These are phyloP conservation scores for Plasmodium gaboni DNA, from an alignment of 169 alveolate genomes.

Conservation along the genomic window DNA sequence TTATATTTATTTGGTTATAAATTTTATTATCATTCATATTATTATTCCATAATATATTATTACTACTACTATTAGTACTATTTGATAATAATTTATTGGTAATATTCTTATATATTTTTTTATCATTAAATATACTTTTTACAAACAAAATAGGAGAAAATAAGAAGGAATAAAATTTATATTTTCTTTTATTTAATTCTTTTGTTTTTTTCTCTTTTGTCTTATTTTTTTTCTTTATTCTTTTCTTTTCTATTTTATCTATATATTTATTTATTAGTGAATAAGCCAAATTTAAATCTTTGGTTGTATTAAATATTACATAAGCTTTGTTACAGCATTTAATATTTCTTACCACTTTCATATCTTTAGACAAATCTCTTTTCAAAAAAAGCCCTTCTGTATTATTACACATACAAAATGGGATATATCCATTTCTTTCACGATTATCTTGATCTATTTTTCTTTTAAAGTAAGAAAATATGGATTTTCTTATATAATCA, in stretches of 20 bases:
- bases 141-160: background rate
- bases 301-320: conserved; percentile 15
- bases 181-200: too few species aligned
- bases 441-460: background rate
- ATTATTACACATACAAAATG: background rate
- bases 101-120: background rate
- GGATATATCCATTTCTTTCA: conserved; percentile 2
- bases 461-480: background rate
- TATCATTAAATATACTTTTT: background rate
- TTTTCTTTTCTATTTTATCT: background rate
- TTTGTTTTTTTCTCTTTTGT: background rate
- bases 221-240: background rate
- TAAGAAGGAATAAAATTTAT: background rate
- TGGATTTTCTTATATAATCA: background rate
- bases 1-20: background rate
- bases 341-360: background rate
- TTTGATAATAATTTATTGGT: conserved; percentile 1
- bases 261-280: conserved; percentile 21
- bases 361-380: conserved; percentile 7
- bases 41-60: background rate
- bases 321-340: conserved; percentile 12
- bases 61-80: background rate
- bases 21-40: background rate
- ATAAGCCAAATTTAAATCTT: conserved; percentile 34
- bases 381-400: conserved; percentile 15